Conservation (phyloP, 768 basidiomycete species). For the Lactarius quietus region DNA sequence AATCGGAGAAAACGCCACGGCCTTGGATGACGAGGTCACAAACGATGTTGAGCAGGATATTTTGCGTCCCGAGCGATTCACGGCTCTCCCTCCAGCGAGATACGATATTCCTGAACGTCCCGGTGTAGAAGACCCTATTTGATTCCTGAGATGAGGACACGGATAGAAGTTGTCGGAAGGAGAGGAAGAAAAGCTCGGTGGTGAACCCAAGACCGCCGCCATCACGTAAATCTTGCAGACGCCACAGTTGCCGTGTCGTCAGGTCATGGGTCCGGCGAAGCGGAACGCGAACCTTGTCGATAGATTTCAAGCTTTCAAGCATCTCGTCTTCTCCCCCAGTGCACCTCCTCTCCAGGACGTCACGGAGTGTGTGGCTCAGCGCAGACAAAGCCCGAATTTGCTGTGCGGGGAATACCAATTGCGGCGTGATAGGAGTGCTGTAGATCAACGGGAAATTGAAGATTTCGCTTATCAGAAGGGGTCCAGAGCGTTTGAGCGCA, state of each 20-base stretch:
- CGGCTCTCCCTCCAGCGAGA: not conserved
- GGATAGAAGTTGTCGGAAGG: not conserved
- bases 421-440: not conserved
- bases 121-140: not conserved
- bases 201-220: not conserved
- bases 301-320: too few relatives aligned
- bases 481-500: not conserved
- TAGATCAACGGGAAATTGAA: not conserved
- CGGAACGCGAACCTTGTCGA: not conserved
- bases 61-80: constrained; percentile 1
- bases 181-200: constrained; percentile 6
- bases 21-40: constrained; percentile 5
- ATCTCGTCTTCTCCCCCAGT: too few relatives aligned
- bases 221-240: constrained; percentile 7
- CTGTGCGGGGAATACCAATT: not conserved
- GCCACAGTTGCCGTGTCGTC: constrained; percentile 6
- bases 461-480: not conserved
- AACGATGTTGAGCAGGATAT: constrained; percentile 3
- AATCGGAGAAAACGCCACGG: constrained; percentile 4
- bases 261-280: not conserved
- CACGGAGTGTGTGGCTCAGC: too few relatives aligned
- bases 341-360: too few relatives aligned
- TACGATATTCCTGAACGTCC: not conserved
- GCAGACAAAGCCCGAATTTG: too few relatives aligned
- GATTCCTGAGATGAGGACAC: not conserved